These are phyloP conservation scores for Microthyrium microscopicum DNA, from an alignment of 2,329 filamentous ascomycete genomes.

Conservation along the genomic window DNA sequence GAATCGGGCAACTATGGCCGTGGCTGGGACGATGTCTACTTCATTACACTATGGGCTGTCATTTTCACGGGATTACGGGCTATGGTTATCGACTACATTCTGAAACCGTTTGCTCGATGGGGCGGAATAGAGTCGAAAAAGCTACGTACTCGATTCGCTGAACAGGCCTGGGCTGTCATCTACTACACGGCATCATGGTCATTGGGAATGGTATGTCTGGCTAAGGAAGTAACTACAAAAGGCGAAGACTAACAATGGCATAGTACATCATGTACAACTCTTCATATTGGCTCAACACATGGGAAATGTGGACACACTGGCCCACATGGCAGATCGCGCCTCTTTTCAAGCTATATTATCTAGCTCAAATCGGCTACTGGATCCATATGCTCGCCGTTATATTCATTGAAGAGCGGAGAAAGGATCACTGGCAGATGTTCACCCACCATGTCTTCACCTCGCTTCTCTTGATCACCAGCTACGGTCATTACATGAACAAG, in stretches of 20 bases:
- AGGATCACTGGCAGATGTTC: conserved; percentile 94
- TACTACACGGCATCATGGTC: conserved; percentile 75
- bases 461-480: conserved; percentile 61
- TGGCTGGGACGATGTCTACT: conserved; percentile 63
- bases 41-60: conserved; percentile 63
- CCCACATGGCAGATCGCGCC: conserved; percentile 59
- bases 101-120: conserved; percentile 58
- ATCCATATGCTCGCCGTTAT: conserved; percentile 87
- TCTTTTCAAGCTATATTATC: conserved; percentile 72
- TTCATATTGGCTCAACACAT: conserved; percentile 59
- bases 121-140: conserved; percentile 63
- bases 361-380: conserved; percentile 85
- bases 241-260: background rate
- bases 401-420: conserved; percentile 83
- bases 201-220: conserved; percentile 58
- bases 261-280: conserved; percentile 71
- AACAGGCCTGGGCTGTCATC: conserved; percentile 80
- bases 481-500: conserved; percentile 71
- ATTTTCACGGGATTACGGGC: conserved; percentile 78
- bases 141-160: conserved; percentile 66
- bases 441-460: conserved; percentile 86
- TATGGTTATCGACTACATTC: conserved; percentile 68
- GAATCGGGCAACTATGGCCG: conserved; percentile 52
- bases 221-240: no score
- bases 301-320: conserved; percentile 71